phyloP scores from a whole-genome alignment of 169 alveolate genomes.

The Plasmodium knowlesi region DNA sequence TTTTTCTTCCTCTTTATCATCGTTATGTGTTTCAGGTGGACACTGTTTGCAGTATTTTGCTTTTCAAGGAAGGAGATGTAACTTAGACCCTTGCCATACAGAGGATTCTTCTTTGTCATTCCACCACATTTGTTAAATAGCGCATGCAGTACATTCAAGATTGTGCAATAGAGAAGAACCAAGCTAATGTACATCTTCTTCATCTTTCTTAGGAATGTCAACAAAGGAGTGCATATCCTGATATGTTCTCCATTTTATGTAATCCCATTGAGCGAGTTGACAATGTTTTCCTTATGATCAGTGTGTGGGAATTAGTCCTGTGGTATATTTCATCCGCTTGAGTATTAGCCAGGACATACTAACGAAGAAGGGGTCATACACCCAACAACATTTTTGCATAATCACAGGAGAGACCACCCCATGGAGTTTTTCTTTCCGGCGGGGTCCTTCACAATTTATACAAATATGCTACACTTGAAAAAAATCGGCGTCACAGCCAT shows the following conservation, averaged over 20 bases:
- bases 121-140: not conserved
- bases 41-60: conserved; percentile 3
- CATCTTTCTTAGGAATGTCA: conserved; percentile 1
- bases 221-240: not conserved
- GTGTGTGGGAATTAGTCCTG: not conserved
- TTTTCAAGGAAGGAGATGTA: conserved; percentile 61
- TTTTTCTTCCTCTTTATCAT: conserved; percentile 39
- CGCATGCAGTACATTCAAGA: not conserved
- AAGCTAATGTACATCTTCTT: not conserved
- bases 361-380: not conserved
- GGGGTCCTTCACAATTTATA: not conserved
- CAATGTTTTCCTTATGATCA: not conserved
- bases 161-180: not conserved
- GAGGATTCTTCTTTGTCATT: not conserved
- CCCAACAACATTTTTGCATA: not conserved
- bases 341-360: not conserved
- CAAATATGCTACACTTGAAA: not conserved
- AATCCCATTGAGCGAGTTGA: not conserved
- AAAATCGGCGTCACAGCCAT: not conserved
- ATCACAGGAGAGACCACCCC: not conserved
- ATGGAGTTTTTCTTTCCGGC: not conserved
- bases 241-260: not conserved
- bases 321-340: not conserved
- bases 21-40: conserved; percentile 3
- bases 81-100: not conserved